Percentiles rank a stretch among this genome's conserved stretches.
These are phyloP conservation scores for Chimonanthus salicifolius DNA, from an alignment of 164 flowering plant genomes.

Conservation along the genomic window DNA sequence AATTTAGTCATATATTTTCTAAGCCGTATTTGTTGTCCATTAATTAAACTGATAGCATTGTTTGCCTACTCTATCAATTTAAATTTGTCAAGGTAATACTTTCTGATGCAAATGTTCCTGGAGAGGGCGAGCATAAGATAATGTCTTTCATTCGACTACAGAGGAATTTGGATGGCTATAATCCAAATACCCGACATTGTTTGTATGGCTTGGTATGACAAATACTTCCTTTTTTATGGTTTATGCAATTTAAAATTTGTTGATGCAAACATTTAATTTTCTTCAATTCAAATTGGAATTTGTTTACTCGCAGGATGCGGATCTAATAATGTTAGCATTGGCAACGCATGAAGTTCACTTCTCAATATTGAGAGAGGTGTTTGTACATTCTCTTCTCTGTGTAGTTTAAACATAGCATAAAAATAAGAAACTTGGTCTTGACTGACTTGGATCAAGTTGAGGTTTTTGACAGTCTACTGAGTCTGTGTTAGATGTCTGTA, in stretches of 20 bases:
- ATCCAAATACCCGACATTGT: constrained; percentile 50
- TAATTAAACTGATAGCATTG: background rate
- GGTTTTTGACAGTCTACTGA: no score
- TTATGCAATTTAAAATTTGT: no score
- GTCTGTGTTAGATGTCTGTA: no score
- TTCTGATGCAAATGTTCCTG: constrained; percentile 52
- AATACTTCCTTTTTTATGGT: background rate
- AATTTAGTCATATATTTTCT: no score
- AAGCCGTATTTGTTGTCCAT: background rate
- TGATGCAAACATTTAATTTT: background rate
- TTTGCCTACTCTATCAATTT: background rate
- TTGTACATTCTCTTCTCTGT: background rate
- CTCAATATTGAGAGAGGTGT: constrained; percentile 39
- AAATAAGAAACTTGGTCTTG: no score
- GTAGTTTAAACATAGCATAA: background rate
- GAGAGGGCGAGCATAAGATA: constrained; percentile 59
- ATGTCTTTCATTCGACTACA: constrained; percentile 44
- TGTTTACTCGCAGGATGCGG: constrained; percentile 45
- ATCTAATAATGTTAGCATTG: constrained; percentile 48
- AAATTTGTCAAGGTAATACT: constrained; percentile 33
- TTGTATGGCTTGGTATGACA: constrained; percentile 44
- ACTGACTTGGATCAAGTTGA: no score
- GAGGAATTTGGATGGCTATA: constrained; percentile 22
- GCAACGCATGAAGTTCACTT: constrained; percentile 42
- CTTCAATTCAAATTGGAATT: background rate